Percentiles rank a stretch among this genome's conserved stretches.
Conservation (phyloP, 2,329 filamentous ascomycete genomes). For the Fusarium lateritium region DNA sequence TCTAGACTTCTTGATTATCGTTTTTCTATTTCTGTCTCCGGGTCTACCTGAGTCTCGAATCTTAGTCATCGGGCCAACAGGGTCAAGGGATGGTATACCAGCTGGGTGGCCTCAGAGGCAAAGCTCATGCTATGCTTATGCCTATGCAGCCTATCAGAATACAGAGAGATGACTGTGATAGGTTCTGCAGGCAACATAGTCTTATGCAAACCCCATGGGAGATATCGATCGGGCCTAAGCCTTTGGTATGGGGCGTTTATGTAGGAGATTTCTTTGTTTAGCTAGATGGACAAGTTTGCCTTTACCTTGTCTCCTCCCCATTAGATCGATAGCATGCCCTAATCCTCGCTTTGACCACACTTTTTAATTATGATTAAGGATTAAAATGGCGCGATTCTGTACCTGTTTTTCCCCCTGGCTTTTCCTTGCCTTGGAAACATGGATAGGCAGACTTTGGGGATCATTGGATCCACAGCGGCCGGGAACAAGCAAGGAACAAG, state of each 20-base stretch:
- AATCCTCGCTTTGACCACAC: neutral
- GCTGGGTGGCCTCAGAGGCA: slow-evolving; percentile 23
- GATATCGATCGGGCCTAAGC: slow-evolving; percentile 5
- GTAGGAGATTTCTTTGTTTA: neutral
- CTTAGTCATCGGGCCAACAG: slow-evolving; percentile 18
- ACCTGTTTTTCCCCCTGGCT: neutral
- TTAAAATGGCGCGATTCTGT: neutral
- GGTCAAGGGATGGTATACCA: slow-evolving; percentile 5
- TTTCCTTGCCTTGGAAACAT: slow-evolving; percentile 1
- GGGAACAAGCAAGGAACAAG: neutral
- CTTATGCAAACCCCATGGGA: slow-evolving; percentile 12
- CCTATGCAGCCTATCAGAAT: neutral
- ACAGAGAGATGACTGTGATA: slow-evolving; percentile 1
- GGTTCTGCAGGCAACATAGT: neutral
- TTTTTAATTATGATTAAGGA: neutral
- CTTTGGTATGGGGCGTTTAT: slow-evolving; percentile 2
- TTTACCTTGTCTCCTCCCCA: neutral
- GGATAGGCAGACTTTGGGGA: slow-evolving; percentile 7
- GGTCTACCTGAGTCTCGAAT: neutral
- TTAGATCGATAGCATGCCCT: neutral
- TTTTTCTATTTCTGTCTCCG: neutral
- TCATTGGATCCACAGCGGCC: neutral
- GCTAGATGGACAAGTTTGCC: neutral
- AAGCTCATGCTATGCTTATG: slow-evolving; percentile 2
- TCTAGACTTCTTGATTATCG: neutral